These are phyloP conservation scores for Beauveria bassiana DNA, from an alignment of 2,329 filamentous ascomycete species.

Conservation along the genomic window DNA sequence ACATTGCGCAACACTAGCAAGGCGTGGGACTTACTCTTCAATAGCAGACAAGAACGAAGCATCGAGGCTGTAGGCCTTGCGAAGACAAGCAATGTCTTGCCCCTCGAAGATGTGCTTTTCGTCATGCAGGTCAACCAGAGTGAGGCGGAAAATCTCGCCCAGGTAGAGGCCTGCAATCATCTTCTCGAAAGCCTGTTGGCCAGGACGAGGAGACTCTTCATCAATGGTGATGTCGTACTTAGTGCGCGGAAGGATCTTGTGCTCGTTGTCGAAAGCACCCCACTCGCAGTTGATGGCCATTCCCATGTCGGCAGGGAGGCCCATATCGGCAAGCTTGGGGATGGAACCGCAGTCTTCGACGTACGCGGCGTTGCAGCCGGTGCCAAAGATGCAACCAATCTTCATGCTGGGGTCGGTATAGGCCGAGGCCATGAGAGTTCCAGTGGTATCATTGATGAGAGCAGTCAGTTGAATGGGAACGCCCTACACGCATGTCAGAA, in stretches of 20 bases:
- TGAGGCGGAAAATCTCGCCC: constrained; percentile 87
- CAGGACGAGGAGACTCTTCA: constrained; percentile 82
- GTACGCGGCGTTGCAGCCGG: constrained; percentile 96
- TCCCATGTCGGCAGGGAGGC: constrained; percentile 71
- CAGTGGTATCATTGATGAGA: constrained; percentile 95
- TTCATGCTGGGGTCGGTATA: constrained; percentile 93
- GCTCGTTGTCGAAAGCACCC: constrained; percentile 93
- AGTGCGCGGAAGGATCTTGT: constrained; percentile 77
- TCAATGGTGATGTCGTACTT: constrained; percentile 83
- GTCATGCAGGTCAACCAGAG: constrained; percentile 78
- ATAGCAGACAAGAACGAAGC: constrained; percentile 88
- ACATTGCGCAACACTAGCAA: not conserved
- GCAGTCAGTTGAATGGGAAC: constrained; percentile 90
- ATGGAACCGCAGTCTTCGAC: constrained; percentile 90
- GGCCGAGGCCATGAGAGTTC: constrained; percentile 89
- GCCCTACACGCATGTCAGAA: constrained; percentile 41
- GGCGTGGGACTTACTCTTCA: constrained; percentile 60
- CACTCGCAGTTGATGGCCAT: constrained; percentile 99
- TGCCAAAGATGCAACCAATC: constrained; percentile 97
- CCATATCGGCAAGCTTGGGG: constrained; percentile 88
- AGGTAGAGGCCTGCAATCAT: constrained; percentile 95
- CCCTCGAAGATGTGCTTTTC: constrained; percentile 69
- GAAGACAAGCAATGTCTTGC: constrained; percentile 73
- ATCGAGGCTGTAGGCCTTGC: constrained; percentile 83
- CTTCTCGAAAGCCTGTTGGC: constrained; percentile 94